phyloP scores from a whole-genome alignment of 371 early-diverging fungal genomes.

The Zancudomyces culisetae region DNA sequence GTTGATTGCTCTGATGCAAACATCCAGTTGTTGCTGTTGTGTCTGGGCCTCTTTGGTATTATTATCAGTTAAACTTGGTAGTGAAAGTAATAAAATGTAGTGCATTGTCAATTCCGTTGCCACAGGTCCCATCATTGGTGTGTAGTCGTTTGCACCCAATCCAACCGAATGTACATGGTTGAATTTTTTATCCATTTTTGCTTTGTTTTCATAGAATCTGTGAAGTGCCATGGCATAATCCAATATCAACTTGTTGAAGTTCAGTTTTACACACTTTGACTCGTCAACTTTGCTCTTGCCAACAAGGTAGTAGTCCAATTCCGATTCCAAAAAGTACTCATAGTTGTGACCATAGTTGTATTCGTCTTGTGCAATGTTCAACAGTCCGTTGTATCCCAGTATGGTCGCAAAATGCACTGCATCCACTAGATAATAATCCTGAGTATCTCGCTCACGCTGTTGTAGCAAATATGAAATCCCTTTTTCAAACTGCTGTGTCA shows the following conservation, averaged over 20 bases:
- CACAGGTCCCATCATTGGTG: no score
- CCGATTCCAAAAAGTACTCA: constrained; percentile 12
- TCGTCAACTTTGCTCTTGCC: background rate
- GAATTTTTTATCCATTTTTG: no score
- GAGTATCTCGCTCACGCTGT: no score
- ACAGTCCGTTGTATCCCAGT: constrained; percentile 50
- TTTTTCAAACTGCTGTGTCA: constrained; percentile 76
- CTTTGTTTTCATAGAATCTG: no score
- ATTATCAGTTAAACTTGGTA: constrained; percentile 1
- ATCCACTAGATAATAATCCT: constrained; percentile 44
- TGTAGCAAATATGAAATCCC: constrained; percentile 52
- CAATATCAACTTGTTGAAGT: constrained; percentile 13
- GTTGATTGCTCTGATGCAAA: constrained; percentile 13
- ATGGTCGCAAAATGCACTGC: constrained; percentile 81
- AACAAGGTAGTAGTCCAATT: constrained; percentile 5
- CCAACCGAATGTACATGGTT: no score
- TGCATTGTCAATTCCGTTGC: constrained; percentile 18
- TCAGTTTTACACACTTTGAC: no score
- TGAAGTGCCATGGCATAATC: constrained; percentile 18
- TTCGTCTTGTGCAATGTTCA: constrained; percentile 38
- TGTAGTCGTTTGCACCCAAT: no score
- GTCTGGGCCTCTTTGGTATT: background rate
- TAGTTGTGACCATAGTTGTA: background rate
- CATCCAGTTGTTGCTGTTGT: constrained; percentile 5
- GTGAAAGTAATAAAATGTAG: constrained; percentile 18